Conservation (phyloP, 1,284 basidiomycete genomes). For the Ustilago nuda region DNA sequence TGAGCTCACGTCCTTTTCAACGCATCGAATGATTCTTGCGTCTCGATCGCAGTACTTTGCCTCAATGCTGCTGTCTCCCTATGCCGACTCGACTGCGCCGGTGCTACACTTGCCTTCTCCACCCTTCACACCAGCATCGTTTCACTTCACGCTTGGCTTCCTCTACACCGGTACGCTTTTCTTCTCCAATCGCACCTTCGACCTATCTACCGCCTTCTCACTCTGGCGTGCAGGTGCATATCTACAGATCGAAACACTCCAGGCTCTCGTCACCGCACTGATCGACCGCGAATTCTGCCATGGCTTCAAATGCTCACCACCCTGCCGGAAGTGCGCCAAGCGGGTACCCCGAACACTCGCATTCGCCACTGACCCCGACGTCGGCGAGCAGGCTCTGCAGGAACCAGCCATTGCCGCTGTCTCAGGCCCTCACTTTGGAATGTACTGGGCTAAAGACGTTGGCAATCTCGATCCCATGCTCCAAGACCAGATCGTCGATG, state of each 20-base stretch:
- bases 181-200: constrained; percentile 91
- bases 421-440: constrained; percentile 55
- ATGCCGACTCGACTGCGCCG: constrained; percentile 65
- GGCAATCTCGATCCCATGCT: constrained; percentile 55
- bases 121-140: constrained; percentile 91
- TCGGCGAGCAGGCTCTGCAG: constrained; percentile 48
- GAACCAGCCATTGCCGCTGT: constrained; percentile 46
- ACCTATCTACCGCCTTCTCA: constrained; percentile 89
- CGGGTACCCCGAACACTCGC: constrained; percentile 59
- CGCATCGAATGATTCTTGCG: constrained; percentile 90
- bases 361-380: constrained; percentile 56
- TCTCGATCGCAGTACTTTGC: constrained; percentile 90
- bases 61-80: constrained; percentile 78
- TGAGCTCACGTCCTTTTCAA: constrained; percentile 75
- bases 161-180: constrained; percentile 92
- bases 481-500: constrained; percentile 50
- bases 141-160: constrained; percentile 94
- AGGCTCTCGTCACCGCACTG: constrained; percentile 45
- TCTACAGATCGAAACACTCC: constrained; percentile 75
- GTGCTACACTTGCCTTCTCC: constrained; percentile 71
- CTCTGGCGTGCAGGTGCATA: constrained; percentile 87
- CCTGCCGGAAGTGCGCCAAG: constrained; percentile 61
- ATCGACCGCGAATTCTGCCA: constrained; percentile 65
- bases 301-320: constrained; percentile 58
- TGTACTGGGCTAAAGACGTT: constrained; percentile 62